Conservation (phyloP, 257 asterid genomes). For the Primulina huaijiensis region DNA sequence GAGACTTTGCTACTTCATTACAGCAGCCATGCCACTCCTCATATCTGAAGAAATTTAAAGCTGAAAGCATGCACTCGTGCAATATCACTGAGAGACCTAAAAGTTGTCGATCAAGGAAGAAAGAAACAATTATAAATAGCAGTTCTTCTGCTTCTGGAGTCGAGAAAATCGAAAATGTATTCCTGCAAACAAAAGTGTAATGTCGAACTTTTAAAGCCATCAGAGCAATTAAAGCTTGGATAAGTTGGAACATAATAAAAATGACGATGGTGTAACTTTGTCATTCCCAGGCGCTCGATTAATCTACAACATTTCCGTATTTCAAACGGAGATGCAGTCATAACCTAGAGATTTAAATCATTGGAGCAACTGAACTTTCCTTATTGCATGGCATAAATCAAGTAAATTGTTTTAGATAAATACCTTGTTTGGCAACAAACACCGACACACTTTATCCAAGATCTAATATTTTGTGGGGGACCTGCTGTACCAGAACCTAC, state of each 20-base stretch:
- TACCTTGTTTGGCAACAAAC: constrained; percentile 70
- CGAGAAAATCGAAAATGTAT: constrained; percentile 37
- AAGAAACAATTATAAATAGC: constrained; percentile 45
- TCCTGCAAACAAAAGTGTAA: constrained; percentile 40
- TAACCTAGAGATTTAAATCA: not conserved
- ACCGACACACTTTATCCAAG: constrained; percentile 58
- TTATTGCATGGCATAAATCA: constrained; percentile 2
- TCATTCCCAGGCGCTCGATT: not conserved
- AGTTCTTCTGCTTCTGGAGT: constrained; percentile 72
- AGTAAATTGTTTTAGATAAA: constrained; percentile 15
- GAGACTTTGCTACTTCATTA: constrained; percentile 52
- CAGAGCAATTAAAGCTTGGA: constrained; percentile 13
- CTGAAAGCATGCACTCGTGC: constrained; percentile 55
- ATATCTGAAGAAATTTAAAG: constrained; percentile 51
- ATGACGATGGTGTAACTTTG: not conserved
- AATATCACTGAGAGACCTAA: constrained; percentile 57
- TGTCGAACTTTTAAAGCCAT: constrained; percentile 5
- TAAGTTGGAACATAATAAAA: not conserved
- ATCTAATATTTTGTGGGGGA: constrained; percentile 76
- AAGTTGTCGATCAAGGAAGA: constrained; percentile 78
- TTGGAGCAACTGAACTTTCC: constrained; percentile 1
- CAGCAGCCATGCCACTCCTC: constrained; percentile 70
- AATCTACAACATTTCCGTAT: not conserved
- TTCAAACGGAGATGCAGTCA: constrained; percentile 6
- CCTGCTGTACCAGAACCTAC: constrained; percentile 55